Conservation (phyloP, 176 grass and related monocot species). For the Puccinellia tenuiflora region DNA sequence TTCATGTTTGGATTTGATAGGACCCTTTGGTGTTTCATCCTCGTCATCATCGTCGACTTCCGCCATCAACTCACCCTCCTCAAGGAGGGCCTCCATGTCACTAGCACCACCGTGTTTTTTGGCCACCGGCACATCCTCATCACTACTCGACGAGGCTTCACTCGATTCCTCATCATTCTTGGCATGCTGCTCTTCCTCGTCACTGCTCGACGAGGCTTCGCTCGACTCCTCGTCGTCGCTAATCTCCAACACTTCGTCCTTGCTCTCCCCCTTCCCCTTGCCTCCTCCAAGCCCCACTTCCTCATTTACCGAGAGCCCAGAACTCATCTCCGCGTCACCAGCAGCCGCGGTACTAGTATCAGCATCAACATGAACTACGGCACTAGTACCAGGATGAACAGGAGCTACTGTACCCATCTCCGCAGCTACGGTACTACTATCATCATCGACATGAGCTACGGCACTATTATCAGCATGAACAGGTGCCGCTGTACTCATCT, state of each 20-base stretch:
- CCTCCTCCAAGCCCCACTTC: background rate
- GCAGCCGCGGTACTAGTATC: background rate
- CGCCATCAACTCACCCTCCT: constrained; percentile 67
- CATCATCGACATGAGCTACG: background rate
- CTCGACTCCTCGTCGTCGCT: constrained; percentile 20
- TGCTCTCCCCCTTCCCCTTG: constrained; percentile 11
- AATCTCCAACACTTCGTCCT: constrained; percentile 29
- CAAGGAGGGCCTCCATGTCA: constrained; percentile 39
- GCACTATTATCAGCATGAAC: background rate
- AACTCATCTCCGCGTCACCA: constrained; percentile 3
- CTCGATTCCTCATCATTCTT: constrained; percentile 39
- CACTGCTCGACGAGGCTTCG: constrained; percentile 36
- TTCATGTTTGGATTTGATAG: constrained; percentile 50
- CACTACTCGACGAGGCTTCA: constrained; percentile 31
- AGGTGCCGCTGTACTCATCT: background rate
- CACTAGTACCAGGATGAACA: background rate
- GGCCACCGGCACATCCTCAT: constrained; percentile 11
- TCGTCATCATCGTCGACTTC: constrained; percentile 37
- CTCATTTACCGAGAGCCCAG: background rate
- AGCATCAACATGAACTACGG: background rate
- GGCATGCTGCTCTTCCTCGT: constrained; percentile 3
- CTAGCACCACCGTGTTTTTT: background rate
- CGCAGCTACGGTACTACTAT: background rate
- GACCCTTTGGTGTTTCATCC: constrained; percentile 40
- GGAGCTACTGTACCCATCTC: background rate